Conservation (phyloP, 305 asterid species). For the Solanum hybrid region DNA sequence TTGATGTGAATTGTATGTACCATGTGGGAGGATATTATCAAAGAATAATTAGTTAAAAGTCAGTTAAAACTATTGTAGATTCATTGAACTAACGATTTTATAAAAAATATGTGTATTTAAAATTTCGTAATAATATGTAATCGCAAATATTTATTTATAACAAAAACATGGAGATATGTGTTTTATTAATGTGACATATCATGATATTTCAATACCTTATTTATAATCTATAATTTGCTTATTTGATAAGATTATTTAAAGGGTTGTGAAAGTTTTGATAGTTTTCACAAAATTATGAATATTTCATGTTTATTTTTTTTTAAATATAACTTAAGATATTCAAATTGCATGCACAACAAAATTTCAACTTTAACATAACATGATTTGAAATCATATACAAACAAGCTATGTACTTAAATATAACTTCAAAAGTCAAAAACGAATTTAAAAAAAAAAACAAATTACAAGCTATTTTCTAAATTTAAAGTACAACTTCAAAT, state of each 20-base stretch:
- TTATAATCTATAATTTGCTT: not conserved
- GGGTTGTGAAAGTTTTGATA: not conserved
- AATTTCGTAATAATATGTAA: no score
- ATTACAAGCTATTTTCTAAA: not conserved
- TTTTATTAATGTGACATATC: not conserved
- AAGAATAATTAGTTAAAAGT: not conserved
- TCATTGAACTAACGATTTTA: no score
- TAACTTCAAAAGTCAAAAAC: not conserved
- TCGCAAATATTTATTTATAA: no score
- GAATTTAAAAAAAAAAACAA: no score
- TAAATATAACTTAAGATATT: not conserved
- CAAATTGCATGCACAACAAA: not conserved
- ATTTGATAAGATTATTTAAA: not conserved
- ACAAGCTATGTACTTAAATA: not conserved
- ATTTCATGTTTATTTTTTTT: no score
- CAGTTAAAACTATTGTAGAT: no score
- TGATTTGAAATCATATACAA: not conserved
- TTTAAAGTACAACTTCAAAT: not conserved
- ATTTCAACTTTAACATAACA: no score
- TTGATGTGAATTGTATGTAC: not conserved
- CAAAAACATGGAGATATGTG: not conserved
- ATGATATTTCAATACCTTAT: no score
- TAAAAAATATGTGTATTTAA: not conserved
- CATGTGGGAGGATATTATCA: not conserved
- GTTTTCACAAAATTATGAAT: not conserved